Percentiles rank a stretch among this genome's conserved stretches.
Evolutionary conservation across 176 grass and related monocot genomes (phyloP).

Genomic region (Musa acuminata): DNA sequence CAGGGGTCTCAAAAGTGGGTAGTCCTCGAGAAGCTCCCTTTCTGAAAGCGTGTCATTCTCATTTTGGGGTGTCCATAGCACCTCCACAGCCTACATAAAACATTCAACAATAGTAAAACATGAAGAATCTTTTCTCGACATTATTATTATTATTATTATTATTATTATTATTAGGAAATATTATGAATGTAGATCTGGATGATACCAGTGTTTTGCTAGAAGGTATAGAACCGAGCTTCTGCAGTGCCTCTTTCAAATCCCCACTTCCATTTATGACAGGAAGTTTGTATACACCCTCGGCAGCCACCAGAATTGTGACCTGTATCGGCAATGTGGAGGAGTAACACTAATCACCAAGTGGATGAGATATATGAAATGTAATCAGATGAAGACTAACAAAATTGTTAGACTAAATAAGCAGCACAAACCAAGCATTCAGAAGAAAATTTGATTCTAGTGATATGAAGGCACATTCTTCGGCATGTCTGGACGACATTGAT

Average conservation of each 20-base stretch:
- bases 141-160: neutral
- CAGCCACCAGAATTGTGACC: constrained; percentile 88
- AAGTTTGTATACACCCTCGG: constrained; percentile 75
- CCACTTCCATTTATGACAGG: constrained; percentile 73
- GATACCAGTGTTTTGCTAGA: constrained; percentile 84
- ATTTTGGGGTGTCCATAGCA: constrained; percentile 92
- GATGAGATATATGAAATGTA: too few relatives aligned
- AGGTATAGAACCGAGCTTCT: constrained; percentile 73
- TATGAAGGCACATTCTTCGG: too few relatives aligned
- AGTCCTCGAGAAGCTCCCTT: constrained; percentile 85
- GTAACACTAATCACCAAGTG: neutral
- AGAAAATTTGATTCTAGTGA: too few relatives aligned
- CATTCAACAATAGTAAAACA: neutral
- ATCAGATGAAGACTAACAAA: neutral
- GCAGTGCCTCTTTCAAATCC: constrained; percentile 72
- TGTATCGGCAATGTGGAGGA: constrained; percentile 10
- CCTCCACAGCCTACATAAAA: constrained; percentile 69
- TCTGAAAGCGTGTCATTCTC: constrained; percentile 85
- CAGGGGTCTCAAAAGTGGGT: constrained; percentile 66
- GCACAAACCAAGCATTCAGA: too few relatives aligned
- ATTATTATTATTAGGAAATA: neutral
- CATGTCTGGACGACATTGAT: too few relatives aligned
- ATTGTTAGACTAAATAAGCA: too few relatives aligned
- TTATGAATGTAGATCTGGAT: constrained; percentile 1
- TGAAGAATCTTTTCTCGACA: neutral